Base-by-base conservation (phyloP, 2,329 filamentous ascomycete species). In the Colletotrichum sp. region DNA sequence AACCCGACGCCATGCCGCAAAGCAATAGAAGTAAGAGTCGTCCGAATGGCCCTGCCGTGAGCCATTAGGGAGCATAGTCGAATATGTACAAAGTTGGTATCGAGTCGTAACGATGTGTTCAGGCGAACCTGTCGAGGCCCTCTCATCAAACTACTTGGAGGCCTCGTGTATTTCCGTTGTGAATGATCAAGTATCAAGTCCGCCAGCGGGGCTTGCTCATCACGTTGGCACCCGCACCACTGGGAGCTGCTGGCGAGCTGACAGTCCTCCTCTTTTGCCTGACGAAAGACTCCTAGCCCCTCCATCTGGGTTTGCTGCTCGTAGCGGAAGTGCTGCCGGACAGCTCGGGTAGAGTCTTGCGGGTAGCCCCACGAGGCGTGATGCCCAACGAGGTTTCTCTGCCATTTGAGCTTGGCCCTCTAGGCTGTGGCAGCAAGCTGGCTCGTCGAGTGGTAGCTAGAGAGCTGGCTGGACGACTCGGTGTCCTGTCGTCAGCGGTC, bases 401-500 rank as follows among this genome's bases (percentile, higher is more conserved):
- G 7, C 90, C 90, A 16, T 84, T 84, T 22, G 84, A 80, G 25
- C 80, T 78, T 56, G 79, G 83, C 5, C 80, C 78, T 30, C 81
- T 87, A 1, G 88, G 85, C 71, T 89, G 85, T 22, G 91, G 90
- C 27, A 93, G 83, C 73, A 93, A 79, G 79, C 91, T 92, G 6
- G 83, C 86, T 34, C 91, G 88, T 75, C 91, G 85, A 72, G 84
- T 86, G 25, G 83, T 79, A 8, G 90, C 88, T 60, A 93, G 79
- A 5, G 91, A 93, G 80, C 90, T 93, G 58, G 88, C 89, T 13
- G 92, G 88, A 34, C 91, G 87, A 81, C 83, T 79, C 78, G 82
- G 28, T 76, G 77, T 79, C 79, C 80, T 70, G 76, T 83, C 81
- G 34, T 80, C 81, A 16, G 81, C 80, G 12, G 78, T 76, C 34